Base-by-base conservation (phyloP, 306 rosid genomes). In the Gleditsia sinensis region DNA sequence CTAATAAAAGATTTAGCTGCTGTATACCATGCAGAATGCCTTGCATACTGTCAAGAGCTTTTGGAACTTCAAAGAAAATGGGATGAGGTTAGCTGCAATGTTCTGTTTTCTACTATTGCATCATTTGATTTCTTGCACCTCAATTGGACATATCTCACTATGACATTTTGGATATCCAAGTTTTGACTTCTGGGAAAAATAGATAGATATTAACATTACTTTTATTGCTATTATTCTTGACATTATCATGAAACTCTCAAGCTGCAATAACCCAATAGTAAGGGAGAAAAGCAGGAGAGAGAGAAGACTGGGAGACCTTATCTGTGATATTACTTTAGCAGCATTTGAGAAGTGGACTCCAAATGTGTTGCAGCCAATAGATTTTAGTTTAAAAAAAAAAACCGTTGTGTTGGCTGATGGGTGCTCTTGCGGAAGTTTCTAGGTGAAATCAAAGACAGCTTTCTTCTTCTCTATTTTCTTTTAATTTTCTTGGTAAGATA, bases 1-100 rank as follows among this genome's bases (percentile, higher is more conserved):
- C 75, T 91, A 86, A 89, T 93, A 77, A 93, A 89, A 71, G 96
- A 93, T 66, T 82, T 93, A 66, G 98, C 96, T 64, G 91, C 92
- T 25, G 86, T 68, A 14, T 93, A 89, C 78, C 97, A 93, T 77
- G 88, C 93, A 0, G 96, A 94, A 82, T 91, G 98, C 76, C 98
- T 94, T 68, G 51, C 85, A 30, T 89, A 88, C 71, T 94, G 99
- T 79, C 96, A 94, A 86, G 89, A 94, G 78, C 95, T 92, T 67
- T 81, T 92, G 75, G 97, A 94, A 79, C 98, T 91, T 77, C 97
- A 91, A 78, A 81, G 83, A 33, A 94, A 92, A 68, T 85, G 89
- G 87, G 90, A 94, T 5, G 96, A 94, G 97, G 99, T 94, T 24
- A 72, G 85, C 3, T 19, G 7, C 75, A 46, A 13, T 33, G 37